Evolutionary conservation across 805 yeast genomes (phyloP), one percentile per base, ranked within the genome.

Genomic region (Candida jianshihensis): DNA sequence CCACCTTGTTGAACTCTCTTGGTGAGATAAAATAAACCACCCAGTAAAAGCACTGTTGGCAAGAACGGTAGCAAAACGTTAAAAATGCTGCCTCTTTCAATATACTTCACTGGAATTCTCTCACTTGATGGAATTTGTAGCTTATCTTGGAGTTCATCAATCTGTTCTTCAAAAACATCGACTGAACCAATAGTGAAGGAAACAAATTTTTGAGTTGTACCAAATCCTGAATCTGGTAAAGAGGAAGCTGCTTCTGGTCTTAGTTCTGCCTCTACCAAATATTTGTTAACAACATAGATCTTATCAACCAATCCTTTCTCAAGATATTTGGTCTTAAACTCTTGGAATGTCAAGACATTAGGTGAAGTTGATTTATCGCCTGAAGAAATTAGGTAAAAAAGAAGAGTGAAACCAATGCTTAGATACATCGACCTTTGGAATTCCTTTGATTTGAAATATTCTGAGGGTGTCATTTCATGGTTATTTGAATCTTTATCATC

Each of bases 131-230:
- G 78, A 37, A 86, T 78, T 13, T 76, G 72, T 44, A 82, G 67
- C 34, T 69, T 69, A 47, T 81, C 82, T 60, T 88, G 95, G 11
- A 81, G 70, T 30, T 68, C 70, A 40, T 75, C 81, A 68, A 89
- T 67, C 49, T 85, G 88, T 37, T 84, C 85, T 61, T 89, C 97
- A 52, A 89, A 85, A 17, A 75, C 68, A 45, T 84, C 89, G 6
- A 87, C 78, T 0, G 95, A 84, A 4, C 97, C 96, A 50, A 89
- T 86, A 12, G 95, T 81, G 64, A 89, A 89, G 3, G 71, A 70
- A 8, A 81, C 82, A 9, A 71, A n/a, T n/a, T n/a, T 61, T 6
- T 78, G 43, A 26, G 55, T 60, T 17, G 42, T 40, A 37, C 53
- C 52, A 26, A 63, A 63, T 19, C 71, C 63, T 31, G 33, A 17